Percentiles rank a stretch among this genome's conserved stretches.
Evolutionary conservation across 2,329 filamentous ascomycete species (phyloP).

Genomic region (Phaeosphaeriaceae sp.): DNA sequence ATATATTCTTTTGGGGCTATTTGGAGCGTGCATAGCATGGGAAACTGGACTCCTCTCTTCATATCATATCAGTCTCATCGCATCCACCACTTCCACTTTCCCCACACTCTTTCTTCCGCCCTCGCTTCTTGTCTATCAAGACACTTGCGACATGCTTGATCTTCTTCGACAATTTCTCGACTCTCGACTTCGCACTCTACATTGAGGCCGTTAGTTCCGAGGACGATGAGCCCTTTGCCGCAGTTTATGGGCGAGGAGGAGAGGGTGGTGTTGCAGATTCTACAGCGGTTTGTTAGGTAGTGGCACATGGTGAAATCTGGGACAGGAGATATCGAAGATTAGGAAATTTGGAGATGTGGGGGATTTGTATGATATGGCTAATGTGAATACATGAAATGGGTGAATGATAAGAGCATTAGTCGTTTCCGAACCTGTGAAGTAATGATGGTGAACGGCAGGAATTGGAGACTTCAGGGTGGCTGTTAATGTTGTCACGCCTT

Average conservation of each 20-base stretch:
- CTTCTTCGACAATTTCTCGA: background rate
- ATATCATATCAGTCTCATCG: background rate
- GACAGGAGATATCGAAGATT: background rate
- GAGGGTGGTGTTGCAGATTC: background rate
- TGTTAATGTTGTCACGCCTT: too few relatives aligned
- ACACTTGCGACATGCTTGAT: background rate
- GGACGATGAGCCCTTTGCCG: slow-evolving; percentile 2
- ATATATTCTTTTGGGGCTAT: background rate
- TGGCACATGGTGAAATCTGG: slow-evolving; percentile 2
- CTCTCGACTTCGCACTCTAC: background rate
- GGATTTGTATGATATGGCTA: too few relatives aligned
- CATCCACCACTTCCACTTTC: background rate
- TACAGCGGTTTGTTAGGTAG: background rate
- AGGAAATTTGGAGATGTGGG: background rate
- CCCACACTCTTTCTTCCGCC: background rate
- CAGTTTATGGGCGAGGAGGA: background rate
- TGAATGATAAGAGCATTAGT: too few relatives aligned
- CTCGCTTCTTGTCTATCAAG: background rate
- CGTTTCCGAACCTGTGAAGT: too few relatives aligned
- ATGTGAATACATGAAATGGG: too few relatives aligned
- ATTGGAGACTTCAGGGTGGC: too few relatives aligned
- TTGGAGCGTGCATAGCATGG: too few relatives aligned
- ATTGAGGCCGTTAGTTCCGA: background rate
- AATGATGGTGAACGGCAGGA: too few relatives aligned
- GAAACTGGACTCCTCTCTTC: too few relatives aligned